Evolutionary conservation across 2,329 filamentous ascomycete genomes (phyloP), one percentile per base, ranked within the genome.

Genomic region (Stagonosporopsis chrysanthemi): DNA sequence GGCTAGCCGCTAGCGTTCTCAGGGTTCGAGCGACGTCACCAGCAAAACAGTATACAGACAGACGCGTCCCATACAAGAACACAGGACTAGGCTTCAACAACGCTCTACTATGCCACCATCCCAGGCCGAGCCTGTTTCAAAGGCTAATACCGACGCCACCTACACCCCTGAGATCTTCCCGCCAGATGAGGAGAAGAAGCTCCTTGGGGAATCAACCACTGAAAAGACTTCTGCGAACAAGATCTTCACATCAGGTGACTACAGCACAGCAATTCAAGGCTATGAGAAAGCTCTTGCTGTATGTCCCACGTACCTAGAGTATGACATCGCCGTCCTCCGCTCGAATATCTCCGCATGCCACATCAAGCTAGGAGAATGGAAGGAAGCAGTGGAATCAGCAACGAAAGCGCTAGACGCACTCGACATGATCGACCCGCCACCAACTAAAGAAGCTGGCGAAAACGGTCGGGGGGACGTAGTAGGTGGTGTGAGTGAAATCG

Each of bases 301-400:
- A 7, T 93, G 91, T 69, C 94, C 94, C 2, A 88, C 86, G 63
- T 96, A 96, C 73, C 85, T 96, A 24, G 88, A 94, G 73, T 97
- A 91, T 78, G 92, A 97, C 66, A 83, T 94, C 61, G 92, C 93
- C 24, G 91, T 98, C 9, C 82, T 98, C 6, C 87, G 89, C 57
- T 92, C 90, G 73, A 98, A 98, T 79, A 89, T 97, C 64, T 86
- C 94, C 1, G 94, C 93, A 9, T 97, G 92, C 72, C 87, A 97
- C 68, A 76, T 98, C 52, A 96, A 96, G 74, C 81, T 96, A 3
- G 83, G 88, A 59, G 88, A 94, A 60, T 97, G 92, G 91, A 92
- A 93, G 65, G 87, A 91, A 28, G 91, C 92, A 9, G 84, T 92
- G 40, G 88, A 88, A 45, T 83, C 86, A 9, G 92, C 93, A 0